Percentiles rank a stretch among this genome's conserved stretches.
phyloP scores from a whole-genome alignment of 495 filamentous ascomycete species.

The Penicillium antarcticum region DNA sequence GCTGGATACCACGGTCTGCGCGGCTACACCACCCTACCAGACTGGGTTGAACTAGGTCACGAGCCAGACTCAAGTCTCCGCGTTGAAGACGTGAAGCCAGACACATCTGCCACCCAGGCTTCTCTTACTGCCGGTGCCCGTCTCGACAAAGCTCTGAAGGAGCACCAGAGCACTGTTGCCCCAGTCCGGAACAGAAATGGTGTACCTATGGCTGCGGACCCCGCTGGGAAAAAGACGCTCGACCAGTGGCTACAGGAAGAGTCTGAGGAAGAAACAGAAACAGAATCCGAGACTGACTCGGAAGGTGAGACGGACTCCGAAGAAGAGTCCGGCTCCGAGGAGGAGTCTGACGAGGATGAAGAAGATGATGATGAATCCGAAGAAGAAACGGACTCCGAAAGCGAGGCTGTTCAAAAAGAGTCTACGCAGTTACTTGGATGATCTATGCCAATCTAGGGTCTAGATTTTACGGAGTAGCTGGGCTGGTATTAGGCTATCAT shows the following conservation, averaged over 20 bases:
- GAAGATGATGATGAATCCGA: constrained; percentile 49
- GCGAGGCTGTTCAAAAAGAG: constrained; percentile 24
- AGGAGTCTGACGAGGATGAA: constrained; percentile 41
- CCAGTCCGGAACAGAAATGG: constrained; percentile 16
- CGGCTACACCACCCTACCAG: constrained; percentile 75
- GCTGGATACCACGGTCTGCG: constrained; percentile 64
- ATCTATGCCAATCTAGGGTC: not conserved
- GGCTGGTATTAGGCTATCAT: not conserved
- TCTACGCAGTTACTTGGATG: constrained; percentile 19
- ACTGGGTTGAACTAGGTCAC: constrained; percentile 77
- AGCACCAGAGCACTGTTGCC: constrained; percentile 30
- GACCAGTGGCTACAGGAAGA: constrained; percentile 80
- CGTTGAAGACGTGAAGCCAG: constrained; percentile 39
- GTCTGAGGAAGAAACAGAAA: constrained; percentile 36
- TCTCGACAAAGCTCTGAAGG: constrained; percentile 55
- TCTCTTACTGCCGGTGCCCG: constrained; percentile 59
- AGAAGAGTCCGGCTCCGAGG: constrained; percentile 39
- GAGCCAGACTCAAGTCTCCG: constrained; percentile 78
- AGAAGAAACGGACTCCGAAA: constrained; percentile 36
- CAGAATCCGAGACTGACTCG: constrained; percentile 42
- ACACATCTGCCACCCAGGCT: constrained; percentile 18
- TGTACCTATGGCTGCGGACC: constrained; percentile 5
- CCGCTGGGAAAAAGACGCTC: constrained; percentile 61
- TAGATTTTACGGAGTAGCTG: not conserved
- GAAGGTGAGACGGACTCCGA: constrained; percentile 50